phyloP scores from a whole-genome alignment of 306 rosid genomes.

The Mimosa pudica region DNA sequence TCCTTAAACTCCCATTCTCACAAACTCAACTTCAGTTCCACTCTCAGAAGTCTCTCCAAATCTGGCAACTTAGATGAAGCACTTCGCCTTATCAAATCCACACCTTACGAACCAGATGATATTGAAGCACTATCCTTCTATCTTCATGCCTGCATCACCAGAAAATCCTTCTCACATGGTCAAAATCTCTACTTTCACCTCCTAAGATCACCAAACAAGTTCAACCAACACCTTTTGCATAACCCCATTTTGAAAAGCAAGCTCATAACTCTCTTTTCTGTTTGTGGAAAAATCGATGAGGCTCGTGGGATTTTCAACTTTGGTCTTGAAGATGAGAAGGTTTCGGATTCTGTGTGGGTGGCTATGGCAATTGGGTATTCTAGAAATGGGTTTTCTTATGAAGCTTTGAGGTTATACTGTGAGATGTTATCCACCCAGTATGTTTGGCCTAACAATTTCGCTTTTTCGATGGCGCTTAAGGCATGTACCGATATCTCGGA shows the following conservation, averaged over 20 bases:
- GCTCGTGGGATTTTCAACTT: slow-evolving; percentile 48
- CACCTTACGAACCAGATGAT: slow-evolving; percentile 31
- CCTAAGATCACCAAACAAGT: slow-evolving; percentile 28
- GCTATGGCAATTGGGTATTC: slow-evolving; percentile 67
- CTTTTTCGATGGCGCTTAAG: slow-evolving; percentile 57
- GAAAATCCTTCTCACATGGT: slow-evolving; percentile 53
- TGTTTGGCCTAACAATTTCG: slow-evolving; percentile 49
- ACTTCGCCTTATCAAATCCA: slow-evolving; percentile 44
- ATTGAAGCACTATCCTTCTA: slow-evolving; percentile 39
- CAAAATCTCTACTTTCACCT: slow-evolving; percentile 50
- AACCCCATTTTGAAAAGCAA: slow-evolving; percentile 56
- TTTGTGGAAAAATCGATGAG: slow-evolving; percentile 52
- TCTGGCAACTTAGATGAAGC: slow-evolving; percentile 58
- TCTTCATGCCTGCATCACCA: slow-evolving; percentile 61
- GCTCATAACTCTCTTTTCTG: slow-evolving; percentile 66
- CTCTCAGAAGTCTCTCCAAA: slow-evolving; percentile 52
- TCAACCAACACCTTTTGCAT: slow-evolving; percentile 29
- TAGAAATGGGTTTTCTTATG: slow-evolving; percentile 44
- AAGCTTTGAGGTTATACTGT: slow-evolving; percentile 50
- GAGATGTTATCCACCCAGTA: slow-evolving; percentile 46
- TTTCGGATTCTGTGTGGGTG: slow-evolving; percentile 51
- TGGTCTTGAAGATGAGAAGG: slow-evolving; percentile 13
- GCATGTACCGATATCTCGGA: slow-evolving; percentile 43
- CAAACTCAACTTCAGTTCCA: slow-evolving; percentile 28
- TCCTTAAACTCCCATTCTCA: slow-evolving; percentile 30